These are phyloP conservation scores for Pleodorina starrii DNA, from an alignment of 139 green algal species.

Conservation along the genomic window DNA sequence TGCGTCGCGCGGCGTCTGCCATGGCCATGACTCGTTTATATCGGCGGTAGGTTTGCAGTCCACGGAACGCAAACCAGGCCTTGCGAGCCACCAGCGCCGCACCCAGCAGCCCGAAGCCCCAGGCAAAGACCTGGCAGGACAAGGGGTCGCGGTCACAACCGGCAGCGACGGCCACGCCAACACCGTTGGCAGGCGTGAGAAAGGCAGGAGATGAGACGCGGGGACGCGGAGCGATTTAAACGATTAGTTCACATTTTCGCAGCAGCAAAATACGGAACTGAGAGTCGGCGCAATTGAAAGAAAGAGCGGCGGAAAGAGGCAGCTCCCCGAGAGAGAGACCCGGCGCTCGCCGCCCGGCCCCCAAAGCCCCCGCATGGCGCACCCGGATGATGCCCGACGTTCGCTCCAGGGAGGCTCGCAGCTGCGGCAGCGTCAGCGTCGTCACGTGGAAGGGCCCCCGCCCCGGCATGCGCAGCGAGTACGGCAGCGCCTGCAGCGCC, in stretches of 20 bases:
- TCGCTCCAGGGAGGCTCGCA: conserved; percentile 32
- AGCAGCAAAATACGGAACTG: too few species aligned
- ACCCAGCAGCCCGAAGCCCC: conserved; percentile 35
- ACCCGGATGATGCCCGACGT: conserved; percentile 37
- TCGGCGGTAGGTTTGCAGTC: background rate
- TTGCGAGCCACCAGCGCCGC: conserved; percentile 26
- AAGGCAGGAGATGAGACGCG: too few species aligned
- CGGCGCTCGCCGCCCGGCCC: too few species aligned
- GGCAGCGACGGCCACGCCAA: too few species aligned
- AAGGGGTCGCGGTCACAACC: too few species aligned
- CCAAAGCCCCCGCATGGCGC: too few species aligned
- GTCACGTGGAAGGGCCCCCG: conserved; percentile 56
- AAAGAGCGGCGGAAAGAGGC: too few species aligned
- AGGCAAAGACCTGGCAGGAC: conserved; percentile 1
- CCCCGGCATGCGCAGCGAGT: conserved; percentile 49
- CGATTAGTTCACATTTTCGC: too few species aligned
- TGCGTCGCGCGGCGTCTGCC: background rate
- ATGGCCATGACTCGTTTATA: background rate
- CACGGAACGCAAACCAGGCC: background rate
- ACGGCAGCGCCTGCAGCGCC: conserved; percentile 29
- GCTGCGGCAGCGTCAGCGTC: conserved; percentile 54
- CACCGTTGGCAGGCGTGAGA: too few species aligned
- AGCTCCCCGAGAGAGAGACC: too few species aligned
- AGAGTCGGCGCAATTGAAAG: too few species aligned
- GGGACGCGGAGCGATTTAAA: too few species aligned